A percentile compares a stretch with the other conserved stretches of the same genome.
phyloP scores from a whole-genome alignment of 495 filamentous ascomycete species.

The Aspergillus campestris region DNA sequence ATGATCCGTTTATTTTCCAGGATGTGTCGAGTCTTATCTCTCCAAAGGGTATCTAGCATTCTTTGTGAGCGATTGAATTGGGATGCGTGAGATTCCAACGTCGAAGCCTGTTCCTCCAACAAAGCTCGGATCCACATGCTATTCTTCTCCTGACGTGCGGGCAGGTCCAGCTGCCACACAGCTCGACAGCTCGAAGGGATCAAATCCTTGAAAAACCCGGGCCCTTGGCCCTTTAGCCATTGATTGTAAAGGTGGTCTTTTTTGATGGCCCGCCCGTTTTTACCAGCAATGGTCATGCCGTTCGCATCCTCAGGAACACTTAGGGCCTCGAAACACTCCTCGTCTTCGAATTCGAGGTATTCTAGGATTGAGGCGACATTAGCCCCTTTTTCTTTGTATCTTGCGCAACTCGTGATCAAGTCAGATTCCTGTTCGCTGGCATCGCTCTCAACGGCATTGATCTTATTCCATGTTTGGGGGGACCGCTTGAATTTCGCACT shows the following conservation, averaged over 20 bases:
- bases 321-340: slow-evolving; percentile 50
- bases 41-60: slow-evolving; percentile 29
- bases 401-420: slow-evolving; percentile 16
- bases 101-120: slow-evolving; percentile 37
- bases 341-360: slow-evolving; percentile 55
- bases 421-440: slow-evolving; percentile 7
- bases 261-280: slow-evolving; percentile 24
- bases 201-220: slow-evolving; percentile 31
- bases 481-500: slow-evolving; percentile 14
- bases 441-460: slow-evolving; percentile 27
- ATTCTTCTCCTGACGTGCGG: slow-evolving; percentile 25
- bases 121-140: slow-evolving; percentile 43
- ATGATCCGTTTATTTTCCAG: slow-evolving; percentile 55
- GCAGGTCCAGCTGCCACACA: slow-evolving; percentile 47
- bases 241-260: slow-evolving; percentile 45
- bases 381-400: slow-evolving; percentile 11
- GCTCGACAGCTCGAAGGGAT: background rate
- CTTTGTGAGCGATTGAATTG: slow-evolving; percentile 37
- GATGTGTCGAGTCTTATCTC: slow-evolving; percentile 36
- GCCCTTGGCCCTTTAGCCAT: slow-evolving; percentile 45
- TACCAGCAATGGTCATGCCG: slow-evolving; percentile 34
- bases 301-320: slow-evolving; percentile 31
- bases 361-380: slow-evolving; percentile 40
- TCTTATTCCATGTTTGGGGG: slow-evolving; percentile 25
- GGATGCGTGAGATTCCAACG: slow-evolving; percentile 24